phyloP scores from a whole-genome alignment of 192 early-diverging fungal genomes.

The Jimgerdemannia flammicorona region DNA sequence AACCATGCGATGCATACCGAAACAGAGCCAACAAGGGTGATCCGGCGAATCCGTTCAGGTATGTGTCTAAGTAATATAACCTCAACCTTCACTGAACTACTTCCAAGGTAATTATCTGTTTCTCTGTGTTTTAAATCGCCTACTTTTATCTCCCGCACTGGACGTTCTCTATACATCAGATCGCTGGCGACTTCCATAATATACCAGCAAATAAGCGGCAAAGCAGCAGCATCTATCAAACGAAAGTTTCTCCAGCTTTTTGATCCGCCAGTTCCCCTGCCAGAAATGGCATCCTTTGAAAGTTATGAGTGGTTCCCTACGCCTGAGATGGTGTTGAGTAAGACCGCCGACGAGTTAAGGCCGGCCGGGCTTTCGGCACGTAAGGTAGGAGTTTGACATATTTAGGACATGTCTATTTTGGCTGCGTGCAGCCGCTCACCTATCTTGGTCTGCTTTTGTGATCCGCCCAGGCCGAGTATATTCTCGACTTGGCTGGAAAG shows the following conservation, averaged over 20 bases:
- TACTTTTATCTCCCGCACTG: neutral
- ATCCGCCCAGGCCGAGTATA: constrained; percentile 55
- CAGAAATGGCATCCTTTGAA: constrained; percentile 7
- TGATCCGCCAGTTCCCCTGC: constrained; percentile 25
- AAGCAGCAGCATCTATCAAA: constrained; percentile 59
- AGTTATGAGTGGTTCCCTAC: constrained; percentile 43
- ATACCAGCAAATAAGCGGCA: constrained; percentile 71
- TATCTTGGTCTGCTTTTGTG: neutral
- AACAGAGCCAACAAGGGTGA: constrained; percentile 25
- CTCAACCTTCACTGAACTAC: neutral
- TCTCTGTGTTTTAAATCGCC: neutral
- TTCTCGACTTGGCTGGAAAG: constrained; percentile 55
- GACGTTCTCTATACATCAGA: constrained; percentile 6
- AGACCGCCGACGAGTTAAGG: constrained; percentile 21
- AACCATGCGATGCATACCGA: constrained; percentile 27
- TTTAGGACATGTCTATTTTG: constrained; percentile 8
- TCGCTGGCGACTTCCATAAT: constrained; percentile 48
- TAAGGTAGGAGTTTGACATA: constrained; percentile 38
- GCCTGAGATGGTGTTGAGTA: constrained; percentile 37
- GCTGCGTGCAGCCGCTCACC: neutral
- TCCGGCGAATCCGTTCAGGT: constrained; percentile 21
- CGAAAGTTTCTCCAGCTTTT: constrained; percentile 51
- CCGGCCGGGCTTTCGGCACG: constrained; percentile 38
- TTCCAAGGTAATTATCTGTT: neutral
- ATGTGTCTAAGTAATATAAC: neutral